Conservation (phyloP, 2,329 filamentous ascomycete genomes). For the Cladorrhinum sp. region DNA sequence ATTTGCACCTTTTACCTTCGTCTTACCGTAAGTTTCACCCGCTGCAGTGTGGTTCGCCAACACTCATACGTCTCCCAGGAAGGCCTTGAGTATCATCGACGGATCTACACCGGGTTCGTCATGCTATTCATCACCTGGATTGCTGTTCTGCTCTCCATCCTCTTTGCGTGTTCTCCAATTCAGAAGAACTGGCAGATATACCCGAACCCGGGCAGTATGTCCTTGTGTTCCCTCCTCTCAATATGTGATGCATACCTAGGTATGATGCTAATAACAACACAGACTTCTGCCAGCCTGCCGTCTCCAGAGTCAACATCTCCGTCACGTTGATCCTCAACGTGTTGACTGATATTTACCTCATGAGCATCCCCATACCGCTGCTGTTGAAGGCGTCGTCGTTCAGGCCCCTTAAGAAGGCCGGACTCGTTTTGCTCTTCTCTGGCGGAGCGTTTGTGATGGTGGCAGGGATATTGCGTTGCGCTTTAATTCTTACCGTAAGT, state of each 20-base stretch:
- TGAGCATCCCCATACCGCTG: conserved; percentile 45
- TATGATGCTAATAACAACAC: conserved; percentile 24
- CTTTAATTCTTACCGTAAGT: conserved; percentile 44
- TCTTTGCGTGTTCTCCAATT: conserved; percentile 37
- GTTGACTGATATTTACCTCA: conserved; percentile 39
- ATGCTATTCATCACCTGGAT: conserved; percentile 36
- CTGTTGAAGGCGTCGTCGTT: conserved; percentile 51
- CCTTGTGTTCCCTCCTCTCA: conserved; percentile 42
- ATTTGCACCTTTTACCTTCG: conserved; percentile 34
- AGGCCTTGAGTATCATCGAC: conserved; percentile 29
- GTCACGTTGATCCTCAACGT: conserved; percentile 40
- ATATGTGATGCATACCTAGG: conserved; percentile 33
- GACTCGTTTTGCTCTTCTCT: conserved; percentile 52
- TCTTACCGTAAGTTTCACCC: conserved; percentile 25
- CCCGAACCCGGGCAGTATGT: conserved; percentile 40
- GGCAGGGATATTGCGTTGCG: conserved; percentile 51
- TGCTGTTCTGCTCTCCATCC: conserved; percentile 31
- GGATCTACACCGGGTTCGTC: conserved; percentile 35
- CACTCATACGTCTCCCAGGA: conserved; percentile 14
- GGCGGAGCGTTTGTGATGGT: conserved; percentile 55
- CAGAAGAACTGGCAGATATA: conserved; percentile 42
- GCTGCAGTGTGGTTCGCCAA: not conserved
- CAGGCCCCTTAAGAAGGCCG: conserved; percentile 47
- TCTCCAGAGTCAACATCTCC: conserved; percentile 38
- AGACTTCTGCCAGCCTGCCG: conserved; percentile 40